Evolutionary conservation across 192 early-diverging fungal species (phyloP).

Genomic region (Neocallimastix lanati): DNA sequence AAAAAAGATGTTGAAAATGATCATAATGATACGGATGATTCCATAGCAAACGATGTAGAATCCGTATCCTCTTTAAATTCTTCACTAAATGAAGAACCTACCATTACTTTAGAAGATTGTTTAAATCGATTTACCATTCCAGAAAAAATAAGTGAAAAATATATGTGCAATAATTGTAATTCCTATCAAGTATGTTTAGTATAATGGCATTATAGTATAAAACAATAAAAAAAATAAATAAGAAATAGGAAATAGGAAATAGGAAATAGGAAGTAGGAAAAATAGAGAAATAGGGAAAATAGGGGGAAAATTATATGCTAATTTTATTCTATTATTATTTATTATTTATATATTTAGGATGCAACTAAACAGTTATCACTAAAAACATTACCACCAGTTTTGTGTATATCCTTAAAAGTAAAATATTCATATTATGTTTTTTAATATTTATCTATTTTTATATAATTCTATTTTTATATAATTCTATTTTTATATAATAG

Average conservation of each 20-base stretch:
- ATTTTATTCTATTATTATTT: too few species aligned
- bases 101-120: conserved; percentile 37
- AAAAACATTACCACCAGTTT: conserved; percentile 64
- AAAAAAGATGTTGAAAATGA: conserved; percentile 3
- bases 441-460: too few species aligned
- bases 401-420: not conserved
- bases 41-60: conserved; percentile 9
- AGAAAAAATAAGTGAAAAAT: conserved; percentile 52
- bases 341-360: too few species aligned
- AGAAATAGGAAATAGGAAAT: too few species aligned
- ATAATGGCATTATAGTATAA: too few species aligned
- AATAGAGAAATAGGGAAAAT: too few species aligned
- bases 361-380: conserved; percentile 80
- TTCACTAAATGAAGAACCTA: not conserved
- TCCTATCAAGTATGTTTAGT: conserved; percentile 10
- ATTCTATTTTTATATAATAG: too few species aligned
- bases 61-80: conserved; percentile 1
- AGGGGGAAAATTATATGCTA: too few species aligned
- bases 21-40: not conserved
- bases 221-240: too few species aligned
- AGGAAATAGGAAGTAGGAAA: too few species aligned
- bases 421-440: not conserved
- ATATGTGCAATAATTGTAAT: conserved; percentile 52
- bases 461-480: too few species aligned
- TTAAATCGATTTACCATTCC: conserved; percentile 59